Evolutionary conservation across 139 green algal species (phyloP).

Genomic region (Yamagishiella unicocca): DNA sequence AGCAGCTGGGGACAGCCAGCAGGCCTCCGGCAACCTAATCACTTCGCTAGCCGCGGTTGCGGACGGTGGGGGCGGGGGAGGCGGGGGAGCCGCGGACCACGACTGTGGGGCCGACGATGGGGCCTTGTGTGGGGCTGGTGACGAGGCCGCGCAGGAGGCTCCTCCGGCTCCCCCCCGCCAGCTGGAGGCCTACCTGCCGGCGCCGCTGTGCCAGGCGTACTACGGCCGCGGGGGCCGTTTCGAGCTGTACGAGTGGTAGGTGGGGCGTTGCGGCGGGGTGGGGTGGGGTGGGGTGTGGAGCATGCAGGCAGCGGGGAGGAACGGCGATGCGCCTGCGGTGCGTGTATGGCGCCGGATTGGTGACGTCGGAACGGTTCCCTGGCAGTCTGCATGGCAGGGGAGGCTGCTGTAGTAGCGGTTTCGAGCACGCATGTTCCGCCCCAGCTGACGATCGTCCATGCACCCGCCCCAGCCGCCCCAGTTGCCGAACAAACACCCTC

Average conservation of each 20-base stretch:
- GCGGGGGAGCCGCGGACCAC: background rate
- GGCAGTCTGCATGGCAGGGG: too few species aligned
- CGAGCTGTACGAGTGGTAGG: slow-evolving; percentile 87
- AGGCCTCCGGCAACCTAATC: background rate
- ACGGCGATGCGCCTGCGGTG: too few species aligned
- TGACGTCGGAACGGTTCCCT: too few species aligned
- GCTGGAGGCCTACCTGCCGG: slow-evolving; percentile 64
- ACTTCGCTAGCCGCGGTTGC: slow-evolving; percentile 1
- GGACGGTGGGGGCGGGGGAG: background rate
- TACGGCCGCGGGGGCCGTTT: slow-evolving; percentile 56
- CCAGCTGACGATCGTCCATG: too few species aligned
- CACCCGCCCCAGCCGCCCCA: too few species aligned
- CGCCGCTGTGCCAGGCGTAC: slow-evolving; percentile 57
- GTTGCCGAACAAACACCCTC: too few species aligned
- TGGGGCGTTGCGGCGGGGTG: background rate
- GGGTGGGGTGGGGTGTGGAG: too few species aligned
- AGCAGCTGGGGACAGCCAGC: background rate
- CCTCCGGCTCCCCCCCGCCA: background rate
- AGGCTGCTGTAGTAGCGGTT: too few species aligned
- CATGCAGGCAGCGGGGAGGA: too few species aligned
- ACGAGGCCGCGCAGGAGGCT: background rate
- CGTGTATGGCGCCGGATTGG: too few species aligned
- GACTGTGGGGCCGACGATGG: background rate
- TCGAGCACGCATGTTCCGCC: background rate
- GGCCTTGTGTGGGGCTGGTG: background rate